A percentile compares a stretch with the other conserved stretches of the same genome.
Conservation (phyloP, 148 eudicot species). For the Cornus controversa region DNA sequence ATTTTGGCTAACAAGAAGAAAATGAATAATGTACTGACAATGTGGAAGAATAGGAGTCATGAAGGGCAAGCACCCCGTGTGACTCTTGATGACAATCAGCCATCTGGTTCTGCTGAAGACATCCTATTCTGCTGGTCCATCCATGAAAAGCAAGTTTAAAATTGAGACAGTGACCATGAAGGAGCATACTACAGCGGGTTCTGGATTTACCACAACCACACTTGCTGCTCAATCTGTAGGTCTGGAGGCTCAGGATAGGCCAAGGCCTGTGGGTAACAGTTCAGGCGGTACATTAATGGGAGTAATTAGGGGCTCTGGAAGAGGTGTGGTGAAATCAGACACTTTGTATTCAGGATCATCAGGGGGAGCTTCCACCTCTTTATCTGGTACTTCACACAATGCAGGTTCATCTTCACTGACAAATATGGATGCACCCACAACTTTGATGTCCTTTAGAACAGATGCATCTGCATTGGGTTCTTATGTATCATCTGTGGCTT, state of each 20-base stretch:
- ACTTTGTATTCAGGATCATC: slow-evolving; percentile 45
- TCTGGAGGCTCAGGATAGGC: slow-evolving; percentile 51
- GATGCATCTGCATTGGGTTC: slow-evolving; percentile 85
- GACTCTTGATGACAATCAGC: slow-evolving; percentile 61
- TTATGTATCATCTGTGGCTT: slow-evolving; percentile 49
- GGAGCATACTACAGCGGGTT: slow-evolving; percentile 40
- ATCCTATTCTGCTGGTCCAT: slow-evolving; percentile 31
- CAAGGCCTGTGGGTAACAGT: slow-evolving; percentile 54
- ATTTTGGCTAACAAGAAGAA: slow-evolving; percentile 90
- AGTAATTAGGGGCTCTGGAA: slow-evolving; percentile 85
- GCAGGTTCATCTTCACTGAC: not conserved
- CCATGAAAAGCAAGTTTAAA: slow-evolving; percentile 46
- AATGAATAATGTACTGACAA: slow-evolving; percentile 86
- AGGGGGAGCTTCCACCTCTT: slow-evolving; percentile 23
- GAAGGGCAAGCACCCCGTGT: slow-evolving; percentile 95
- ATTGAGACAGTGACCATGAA: slow-evolving; percentile 32
- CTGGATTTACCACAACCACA: slow-evolving; percentile 30
- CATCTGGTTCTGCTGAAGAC: slow-evolving; percentile 48
- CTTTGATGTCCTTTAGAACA: slow-evolving; percentile 61
- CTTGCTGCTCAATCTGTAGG: slow-evolving; percentile 27
- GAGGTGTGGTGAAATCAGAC: slow-evolving; percentile 66
- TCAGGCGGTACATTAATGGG: slow-evolving; percentile 75
- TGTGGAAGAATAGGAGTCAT: slow-evolving; percentile 97
- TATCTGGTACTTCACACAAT: slow-evolving; percentile 18
- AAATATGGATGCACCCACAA: slow-evolving; percentile 42